These are phyloP conservation scores for Coemansia umbellata DNA, from an alignment of 192 early-diverging fungal species.

Conservation along the genomic window DNA sequence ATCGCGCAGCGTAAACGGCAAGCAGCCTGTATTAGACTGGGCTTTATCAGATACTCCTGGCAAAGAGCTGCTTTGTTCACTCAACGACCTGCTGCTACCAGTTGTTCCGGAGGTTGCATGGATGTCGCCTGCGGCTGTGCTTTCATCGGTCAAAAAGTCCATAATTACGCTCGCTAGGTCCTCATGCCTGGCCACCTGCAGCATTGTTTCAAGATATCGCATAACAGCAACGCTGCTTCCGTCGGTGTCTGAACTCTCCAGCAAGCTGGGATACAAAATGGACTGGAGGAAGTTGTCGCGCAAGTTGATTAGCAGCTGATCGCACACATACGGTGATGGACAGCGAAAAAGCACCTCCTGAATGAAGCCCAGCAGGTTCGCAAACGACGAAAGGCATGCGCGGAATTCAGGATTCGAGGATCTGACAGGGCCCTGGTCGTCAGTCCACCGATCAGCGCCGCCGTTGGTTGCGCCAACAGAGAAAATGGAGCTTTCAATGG, in stretches of 20 bases:
- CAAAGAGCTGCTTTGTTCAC: background rate
- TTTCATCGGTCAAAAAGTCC: constrained; percentile 73
- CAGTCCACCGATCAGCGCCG: constrained; percentile 68
- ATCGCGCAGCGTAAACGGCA: constrained; percentile 72
- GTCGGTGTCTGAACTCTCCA: constrained; percentile 87
- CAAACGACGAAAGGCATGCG: constrained; percentile 36
- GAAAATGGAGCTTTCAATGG: constrained; percentile 56
- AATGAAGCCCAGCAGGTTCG: constrained; percentile 27
- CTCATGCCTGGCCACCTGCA: constrained; percentile 70
- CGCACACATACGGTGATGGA: constrained; percentile 31
- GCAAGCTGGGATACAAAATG: constrained; percentile 80
- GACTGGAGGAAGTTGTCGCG: constrained; percentile 77
- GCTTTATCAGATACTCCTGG: background rate
- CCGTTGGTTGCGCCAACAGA: constrained; percentile 64
- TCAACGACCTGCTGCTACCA: background rate
- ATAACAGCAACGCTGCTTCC: constrained; percentile 85
- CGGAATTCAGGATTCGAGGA: constrained; percentile 58
- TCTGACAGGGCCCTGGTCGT: constrained; percentile 57
- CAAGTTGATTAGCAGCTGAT: constrained; percentile 63
- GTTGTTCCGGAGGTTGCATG: background rate
- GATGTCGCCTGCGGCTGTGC: constrained; percentile 49
- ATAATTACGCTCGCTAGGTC: constrained; percentile 69
- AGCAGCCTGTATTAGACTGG: constrained; percentile 6
- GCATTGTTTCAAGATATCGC: constrained; percentile 82
- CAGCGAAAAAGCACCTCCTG: constrained; percentile 46